phyloP scores from a whole-genome alignment of 1,139 yeast species.

The Cylindricascospora bacillispora region DNA sequence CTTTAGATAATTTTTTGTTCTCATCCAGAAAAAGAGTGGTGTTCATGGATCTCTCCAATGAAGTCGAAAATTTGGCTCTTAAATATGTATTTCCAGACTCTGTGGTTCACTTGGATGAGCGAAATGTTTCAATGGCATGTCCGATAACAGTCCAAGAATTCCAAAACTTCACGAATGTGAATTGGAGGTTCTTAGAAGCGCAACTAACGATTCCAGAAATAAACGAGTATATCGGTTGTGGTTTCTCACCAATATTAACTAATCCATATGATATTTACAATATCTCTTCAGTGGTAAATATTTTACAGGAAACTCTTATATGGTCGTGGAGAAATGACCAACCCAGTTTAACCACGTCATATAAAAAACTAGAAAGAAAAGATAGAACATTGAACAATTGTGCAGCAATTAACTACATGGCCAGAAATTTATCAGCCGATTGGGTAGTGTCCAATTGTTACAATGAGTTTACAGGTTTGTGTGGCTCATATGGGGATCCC shows the following conservation, averaged over 20 bases:
- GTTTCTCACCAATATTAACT: slow-evolving; percentile 45
- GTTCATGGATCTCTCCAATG: slow-evolving; percentile 8
- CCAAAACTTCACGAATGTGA: slow-evolving; percentile 5
- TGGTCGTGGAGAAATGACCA: slow-evolving; percentile 67
- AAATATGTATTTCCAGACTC: slow-evolving; percentile 11
- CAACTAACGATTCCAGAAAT: slow-evolving; percentile 30
- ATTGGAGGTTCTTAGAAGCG: slow-evolving; percentile 29
- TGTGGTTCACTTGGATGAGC: slow-evolving; percentile 9
- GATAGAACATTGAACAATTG: slow-evolving; percentile 42
- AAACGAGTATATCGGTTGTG: slow-evolving; percentile 35
- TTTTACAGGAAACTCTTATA: slow-evolving; percentile 28
- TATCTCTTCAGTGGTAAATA: slow-evolving; percentile 19
- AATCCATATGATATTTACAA: slow-evolving; percentile 15
- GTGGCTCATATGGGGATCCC: slow-evolving; percentile 34
- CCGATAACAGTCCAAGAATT: slow-evolving; percentile 14
- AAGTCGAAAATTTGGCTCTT: slow-evolving; percentile 5
- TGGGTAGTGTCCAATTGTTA: slow-evolving; percentile 61
- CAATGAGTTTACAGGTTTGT: slow-evolving; percentile 37
- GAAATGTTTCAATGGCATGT: slow-evolving; percentile 14
- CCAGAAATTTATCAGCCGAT: slow-evolving; percentile 30
- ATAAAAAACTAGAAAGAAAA: slow-evolving; percentile 9
- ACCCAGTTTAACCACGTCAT: slow-evolving; percentile 28
- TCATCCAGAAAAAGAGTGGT: slow-evolving; percentile 31
- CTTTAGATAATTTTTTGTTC: slow-evolving; percentile 34
- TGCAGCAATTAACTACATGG: slow-evolving; percentile 31